Base-by-base conservation (phyloP, 768 basidiomycete species). In the Galerina sulciceps region DNA sequence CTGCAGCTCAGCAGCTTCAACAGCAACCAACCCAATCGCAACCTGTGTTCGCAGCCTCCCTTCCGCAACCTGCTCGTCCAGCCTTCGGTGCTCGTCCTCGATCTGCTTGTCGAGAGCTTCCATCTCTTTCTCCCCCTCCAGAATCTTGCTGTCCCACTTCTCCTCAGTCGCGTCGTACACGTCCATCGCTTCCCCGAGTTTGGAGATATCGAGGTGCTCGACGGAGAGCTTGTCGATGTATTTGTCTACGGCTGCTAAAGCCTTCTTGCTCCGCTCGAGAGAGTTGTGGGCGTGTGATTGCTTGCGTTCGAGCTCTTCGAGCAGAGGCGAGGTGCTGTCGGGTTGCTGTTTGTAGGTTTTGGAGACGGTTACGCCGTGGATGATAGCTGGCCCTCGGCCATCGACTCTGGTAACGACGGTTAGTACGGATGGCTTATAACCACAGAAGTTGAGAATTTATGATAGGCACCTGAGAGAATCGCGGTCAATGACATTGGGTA, bases 331-430 rank as follows among this genome's bases (percentile, higher is more conserved):
- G 0, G 72, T 66, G 10, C 42, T 62, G 1, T 57, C 57, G 3
- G 51, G 10, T 4, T 11, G 18, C 20, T 58, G 53, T 13, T 35
- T 45, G 11, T 66, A 55, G 35, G 53, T 51, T 0, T 23, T 35
- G 8, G 68, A 74, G 13, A 75, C 59, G 10, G 74, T 70, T 3
- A 81, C 79, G 49, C 79, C 78, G 44, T 80, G 78, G 46, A 81
- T 80, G 0, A 76, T 77, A 4, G 75, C 79, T 22, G 68, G 58
- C 13, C 79, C 78, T 35, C 70, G 64, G 4, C 76, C 78, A 64
- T 80, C 75, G 1, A 80, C 77, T 49, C 79, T 81, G 68, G 26
- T 0, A 31, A 8, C 53, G 15, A 20, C 11, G 18, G 22, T 20
- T 18, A 14, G 23, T 15, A n/a, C 5, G 13, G 35, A 5, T 37